Base-by-base conservation (phyloP, 805 yeast genomes). In the Diddensiella santjacobensis region DNA sequence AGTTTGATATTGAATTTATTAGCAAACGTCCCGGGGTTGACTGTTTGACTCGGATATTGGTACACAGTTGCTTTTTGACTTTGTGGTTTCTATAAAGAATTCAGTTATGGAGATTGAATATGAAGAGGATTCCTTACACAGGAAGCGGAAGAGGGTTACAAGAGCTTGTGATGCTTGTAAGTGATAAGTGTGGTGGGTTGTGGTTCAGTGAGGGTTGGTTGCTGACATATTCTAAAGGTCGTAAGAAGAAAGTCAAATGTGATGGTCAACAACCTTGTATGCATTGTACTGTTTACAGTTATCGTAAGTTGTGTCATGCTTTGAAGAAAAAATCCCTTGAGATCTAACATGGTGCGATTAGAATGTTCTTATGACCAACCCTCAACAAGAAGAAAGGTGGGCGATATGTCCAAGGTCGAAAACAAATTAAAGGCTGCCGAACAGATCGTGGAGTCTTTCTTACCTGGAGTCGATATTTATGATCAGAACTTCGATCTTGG, bases 341-440 rank as follows among this genome's bases (percentile, higher is more conserved):
- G 3, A 3, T 22, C 15, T 38, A 8, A 10, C 13, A 23, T 13
- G 11, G 29, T 3, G 29, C 13, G 13, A 35, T 13, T 42, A 58
- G 68, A 79, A 49, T 88, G 96, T 66, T 80, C 95, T 0, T 88
- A 88, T 63, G 86, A 84, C 60, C 87, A 86, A 59, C 91, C 95
- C 6, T 74, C 83, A 45, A 69, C 74, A 47, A 66, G 86, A 43
- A 79, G 77, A 59, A 79, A 59, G 35, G 52, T 33, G 48, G 62
- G 62, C 13, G 71, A 62, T 45, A 54, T 61, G 38, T 61, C 55
- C 50, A 53, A 64, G 24, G 60, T 68, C 8, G 75, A 72, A 43
- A 65, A 66, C 35, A 50, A 53, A 40, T 53, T 71, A 31, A 65
- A 64, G 49, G 48, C 54, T 33, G 67, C 73, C 15, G 73, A 70